Evolutionary conservation across 108 stramenopile species (phyloP).

Genomic region (Poteriospumella lacustris): DNA sequence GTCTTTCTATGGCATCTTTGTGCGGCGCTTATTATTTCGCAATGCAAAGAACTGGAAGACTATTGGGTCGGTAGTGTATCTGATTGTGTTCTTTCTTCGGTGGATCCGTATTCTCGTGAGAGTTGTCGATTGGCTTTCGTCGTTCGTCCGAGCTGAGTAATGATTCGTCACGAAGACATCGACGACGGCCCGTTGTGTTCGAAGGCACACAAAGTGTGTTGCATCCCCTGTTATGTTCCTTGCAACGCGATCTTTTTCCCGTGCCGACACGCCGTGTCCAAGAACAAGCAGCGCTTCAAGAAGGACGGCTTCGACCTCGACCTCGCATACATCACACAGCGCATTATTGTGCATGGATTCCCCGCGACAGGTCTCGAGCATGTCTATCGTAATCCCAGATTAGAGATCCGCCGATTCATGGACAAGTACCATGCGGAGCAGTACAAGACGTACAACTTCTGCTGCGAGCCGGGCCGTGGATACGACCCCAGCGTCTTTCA

Average conservation of each 20-base stretch:
- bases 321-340: slow-evolving; percentile 42
- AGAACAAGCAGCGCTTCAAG: slow-evolving; percentile 46
- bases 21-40: no score
- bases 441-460: slow-evolving; percentile 54
- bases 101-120: no score
- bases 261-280: slow-evolving; percentile 33
- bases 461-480: slow-evolving; percentile 41
- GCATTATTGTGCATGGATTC: slow-evolving; percentile 45
- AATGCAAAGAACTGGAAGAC: no score
- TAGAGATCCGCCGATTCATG: slow-evolving; percentile 51
- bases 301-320: slow-evolving; percentile 46
- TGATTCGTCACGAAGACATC: slow-evolving; percentile 32
- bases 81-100: no score
- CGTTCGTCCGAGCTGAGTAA: no score
- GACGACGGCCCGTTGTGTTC: slow-evolving; percentile 22
- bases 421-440: slow-evolving; percentile 35
- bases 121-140: no score
- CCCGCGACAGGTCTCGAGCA: slow-evolving; percentile 34
- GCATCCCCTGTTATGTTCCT: not conserved
- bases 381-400: slow-evolving; percentile 52
- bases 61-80: no score
- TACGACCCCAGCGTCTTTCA: slow-evolving; percentile 33
- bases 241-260: slow-evolving; percentile 4
- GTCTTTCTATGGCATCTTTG: no score
- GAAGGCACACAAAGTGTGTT: slow-evolving; percentile 22